Evolutionary conservation across 768 basidiomycete species (phyloP).

Genomic region (Inosperma sp.): DNA sequence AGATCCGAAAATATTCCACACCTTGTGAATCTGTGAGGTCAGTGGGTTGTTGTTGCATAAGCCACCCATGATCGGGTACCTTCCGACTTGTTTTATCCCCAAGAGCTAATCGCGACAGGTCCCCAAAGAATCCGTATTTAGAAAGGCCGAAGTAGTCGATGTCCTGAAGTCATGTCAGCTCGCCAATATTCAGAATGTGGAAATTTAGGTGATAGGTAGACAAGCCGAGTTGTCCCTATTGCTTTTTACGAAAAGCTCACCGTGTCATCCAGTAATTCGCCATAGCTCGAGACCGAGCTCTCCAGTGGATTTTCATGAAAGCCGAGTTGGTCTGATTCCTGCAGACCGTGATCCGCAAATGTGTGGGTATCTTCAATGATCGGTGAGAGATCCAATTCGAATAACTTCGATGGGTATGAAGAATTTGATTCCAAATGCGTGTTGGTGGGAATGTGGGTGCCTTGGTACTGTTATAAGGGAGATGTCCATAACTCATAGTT

Average conservation of each 20-base stretch:
- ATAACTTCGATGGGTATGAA: slow-evolving; percentile 19
- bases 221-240: too few relatives aligned
- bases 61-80: too few relatives aligned
- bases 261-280: slow-evolving; percentile 21
- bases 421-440: slow-evolving; percentile 9
- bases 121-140: slow-evolving; percentile 13
- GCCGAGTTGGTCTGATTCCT: slow-evolving; percentile 6
- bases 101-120: slow-evolving; percentile 12
- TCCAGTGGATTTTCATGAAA: slow-evolving; percentile 14
- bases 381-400: slow-evolving; percentile 34
- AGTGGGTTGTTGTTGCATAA: too few relatives aligned
- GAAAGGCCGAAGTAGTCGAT: slow-evolving; percentile 16
- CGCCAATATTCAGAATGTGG: too few relatives aligned
- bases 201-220: too few relatives aligned
- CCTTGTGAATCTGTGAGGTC: too few relatives aligned
- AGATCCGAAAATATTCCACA: too few relatives aligned
- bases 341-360: slow-evolving; percentile 12
- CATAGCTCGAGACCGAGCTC: slow-evolving; percentile 27
- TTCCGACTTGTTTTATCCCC: slow-evolving; percentile 14
- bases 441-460: slow-evolving; percentile 3
- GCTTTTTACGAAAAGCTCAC: too few relatives aligned
- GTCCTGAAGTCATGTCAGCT: too few relatives aligned
- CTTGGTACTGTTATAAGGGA: slow-evolving; percentile 4
- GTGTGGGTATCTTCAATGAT: slow-evolving; percentile 33
- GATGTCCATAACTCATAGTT: not conserved